Evolutionary conservation across 768 basidiomycete genomes (phyloP).

Genomic region (Mycena kentingensis): DNA sequence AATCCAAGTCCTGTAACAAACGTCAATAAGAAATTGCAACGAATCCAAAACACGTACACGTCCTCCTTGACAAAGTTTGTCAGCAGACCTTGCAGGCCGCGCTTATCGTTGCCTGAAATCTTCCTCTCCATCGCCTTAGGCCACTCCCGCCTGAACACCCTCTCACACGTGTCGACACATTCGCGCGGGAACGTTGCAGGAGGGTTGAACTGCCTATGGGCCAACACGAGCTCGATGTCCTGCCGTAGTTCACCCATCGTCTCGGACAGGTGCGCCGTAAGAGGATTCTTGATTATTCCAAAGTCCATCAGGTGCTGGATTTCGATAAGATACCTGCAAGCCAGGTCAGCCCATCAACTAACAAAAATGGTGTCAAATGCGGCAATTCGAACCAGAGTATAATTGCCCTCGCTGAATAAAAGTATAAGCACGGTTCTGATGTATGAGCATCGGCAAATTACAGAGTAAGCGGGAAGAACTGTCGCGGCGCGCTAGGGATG

Average conservation of each 20-base stretch:
- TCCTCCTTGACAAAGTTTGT: slow-evolving; percentile 69
- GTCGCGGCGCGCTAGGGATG: slow-evolving; percentile 71
- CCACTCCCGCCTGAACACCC: slow-evolving; percentile 85
- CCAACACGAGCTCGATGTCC: slow-evolving; percentile 82
- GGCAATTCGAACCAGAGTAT: slow-evolving; percentile 84
- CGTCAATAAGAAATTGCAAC: background rate
- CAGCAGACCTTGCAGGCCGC: slow-evolving; percentile 70
- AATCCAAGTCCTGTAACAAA: slow-evolving; percentile 74
- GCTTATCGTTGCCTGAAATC: slow-evolving; percentile 78
- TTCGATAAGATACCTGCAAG: slow-evolving; percentile 82
- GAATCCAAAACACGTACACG: slow-evolving; percentile 44
- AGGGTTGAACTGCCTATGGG: slow-evolving; percentile 92
- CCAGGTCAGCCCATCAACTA: slow-evolving; percentile 28
- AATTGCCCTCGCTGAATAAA: slow-evolving; percentile 84
- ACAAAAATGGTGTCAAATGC: slow-evolving; percentile 89
- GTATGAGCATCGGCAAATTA: slow-evolving; percentile 35
- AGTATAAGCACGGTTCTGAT: slow-evolving; percentile 11
- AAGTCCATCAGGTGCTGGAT: slow-evolving; percentile 95
- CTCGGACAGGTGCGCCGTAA: slow-evolving; percentile 66
- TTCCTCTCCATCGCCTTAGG: slow-evolving; percentile 69
- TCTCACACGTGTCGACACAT: slow-evolving; percentile 76
- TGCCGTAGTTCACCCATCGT: slow-evolving; percentile 81
- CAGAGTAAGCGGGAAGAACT: slow-evolving; percentile 91
- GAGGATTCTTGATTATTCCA: slow-evolving; percentile 71
- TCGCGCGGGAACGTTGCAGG: slow-evolving; percentile 71